Conservation (phyloP, 257 asterid species). For the Penstemon davidsonii region DNA sequence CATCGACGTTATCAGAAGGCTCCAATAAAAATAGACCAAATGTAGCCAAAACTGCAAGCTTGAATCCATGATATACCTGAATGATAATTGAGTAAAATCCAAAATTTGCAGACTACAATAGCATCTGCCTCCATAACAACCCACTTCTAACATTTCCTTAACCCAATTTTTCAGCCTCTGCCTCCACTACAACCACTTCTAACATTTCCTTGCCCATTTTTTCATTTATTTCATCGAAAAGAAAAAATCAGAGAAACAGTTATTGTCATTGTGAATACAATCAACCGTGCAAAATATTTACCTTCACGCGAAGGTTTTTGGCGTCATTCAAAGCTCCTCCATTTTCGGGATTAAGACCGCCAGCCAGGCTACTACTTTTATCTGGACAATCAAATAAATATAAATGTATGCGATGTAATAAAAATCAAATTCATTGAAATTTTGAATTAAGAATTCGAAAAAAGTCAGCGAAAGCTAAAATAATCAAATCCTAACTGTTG, state of each 20-base stretch:
- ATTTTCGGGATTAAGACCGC: constrained; percentile 40
- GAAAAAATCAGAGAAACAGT: background rate
- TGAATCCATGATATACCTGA: background rate
- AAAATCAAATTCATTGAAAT: background rate
- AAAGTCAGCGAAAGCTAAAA: background rate
- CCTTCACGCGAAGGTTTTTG: constrained; percentile 50
- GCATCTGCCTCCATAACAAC: background rate
- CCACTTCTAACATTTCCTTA: too few species aligned
- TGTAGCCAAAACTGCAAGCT: background rate
- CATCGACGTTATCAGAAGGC: too few species aligned
- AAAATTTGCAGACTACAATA: background rate
- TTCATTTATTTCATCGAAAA: background rate
- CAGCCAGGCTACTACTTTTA: constrained; percentile 34
- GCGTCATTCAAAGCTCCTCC: constrained; percentile 38
- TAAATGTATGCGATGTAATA: background rate
- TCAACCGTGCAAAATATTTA: constrained; percentile 3
- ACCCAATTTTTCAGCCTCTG: too few species aligned
- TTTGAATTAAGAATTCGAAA: background rate
- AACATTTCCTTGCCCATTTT: background rate
- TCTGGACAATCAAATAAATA: constrained; percentile 28
- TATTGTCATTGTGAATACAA: background rate
- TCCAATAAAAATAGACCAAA: too few species aligned
- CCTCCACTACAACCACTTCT: background rate
- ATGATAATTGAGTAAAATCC: background rate
- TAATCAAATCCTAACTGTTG: background rate